These are phyloP conservation scores for Malassezia brasiliensis DNA, from an alignment of 1,284 basidiomycete species.

Conservation along the genomic window DNA sequence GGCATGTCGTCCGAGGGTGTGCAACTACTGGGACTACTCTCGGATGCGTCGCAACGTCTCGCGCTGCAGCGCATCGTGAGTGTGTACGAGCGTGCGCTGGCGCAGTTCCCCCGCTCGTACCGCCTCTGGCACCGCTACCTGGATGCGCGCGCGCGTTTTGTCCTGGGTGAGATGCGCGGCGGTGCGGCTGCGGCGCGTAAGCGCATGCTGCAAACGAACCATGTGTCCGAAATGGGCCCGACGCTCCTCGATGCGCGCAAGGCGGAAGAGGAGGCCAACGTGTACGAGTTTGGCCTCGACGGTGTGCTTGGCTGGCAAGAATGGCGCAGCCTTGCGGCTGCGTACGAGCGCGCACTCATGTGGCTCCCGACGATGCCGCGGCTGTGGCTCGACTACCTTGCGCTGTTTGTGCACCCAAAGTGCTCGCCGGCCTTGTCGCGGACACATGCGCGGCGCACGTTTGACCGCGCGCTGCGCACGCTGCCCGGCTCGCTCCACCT, in stretches of 20 bases:
- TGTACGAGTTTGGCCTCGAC: constrained; percentile 75
- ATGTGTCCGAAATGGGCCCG: constrained; percentile 53
- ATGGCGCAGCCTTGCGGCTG: constrained; percentile 78
- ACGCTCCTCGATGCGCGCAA: constrained; percentile 31
- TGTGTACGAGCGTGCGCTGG: constrained; percentile 83
- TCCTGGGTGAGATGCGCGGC: constrained; percentile 62
- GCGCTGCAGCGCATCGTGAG: constrained; percentile 74
- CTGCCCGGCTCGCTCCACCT: constrained; percentile 87
- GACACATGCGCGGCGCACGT: constrained; percentile 84
- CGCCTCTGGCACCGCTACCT: constrained; percentile 93
- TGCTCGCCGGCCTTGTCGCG: constrained; percentile 75
- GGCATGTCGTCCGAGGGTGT: constrained; percentile 49
- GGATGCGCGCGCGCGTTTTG: constrained; percentile 69
- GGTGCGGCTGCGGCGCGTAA: constrained; percentile 44
- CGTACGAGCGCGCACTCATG: constrained; percentile 83
- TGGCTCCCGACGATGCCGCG: constrained; percentile 90
- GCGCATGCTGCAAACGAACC: constrained; percentile 49
- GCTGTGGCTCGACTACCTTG: constrained; percentile 85
- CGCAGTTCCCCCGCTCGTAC: constrained; percentile 77
- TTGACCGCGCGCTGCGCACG: constrained; percentile 85
- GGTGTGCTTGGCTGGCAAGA: constrained; percentile 83
- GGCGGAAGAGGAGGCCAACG: constrained; percentile 61
- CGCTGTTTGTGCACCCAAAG: constrained; percentile 76
- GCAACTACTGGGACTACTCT: constrained; percentile 54
- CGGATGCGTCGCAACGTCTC: constrained; percentile 62